Evolutionary conservation across 2,329 filamentous ascomycete species (phyloP), one percentile per base, ranked within the genome.

Genomic region (Lasiodiplodia sp.): DNA sequence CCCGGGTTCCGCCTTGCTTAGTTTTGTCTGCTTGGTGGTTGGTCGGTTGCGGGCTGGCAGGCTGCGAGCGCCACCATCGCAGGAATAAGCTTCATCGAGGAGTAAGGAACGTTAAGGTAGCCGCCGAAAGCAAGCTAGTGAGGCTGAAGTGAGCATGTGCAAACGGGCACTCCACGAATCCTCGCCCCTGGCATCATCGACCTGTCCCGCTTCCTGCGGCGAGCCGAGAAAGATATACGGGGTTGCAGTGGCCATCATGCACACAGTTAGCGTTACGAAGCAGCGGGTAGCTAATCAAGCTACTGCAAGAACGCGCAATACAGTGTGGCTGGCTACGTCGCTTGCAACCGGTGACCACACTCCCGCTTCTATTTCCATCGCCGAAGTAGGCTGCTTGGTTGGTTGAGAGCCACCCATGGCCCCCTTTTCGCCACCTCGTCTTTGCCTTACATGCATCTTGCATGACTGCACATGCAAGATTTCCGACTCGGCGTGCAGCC

Each of bases 251-350:
- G 57, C 25, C 60, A 64, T 28, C 47, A 64, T 64, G 60, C 60
- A 64, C 34, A 64, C 60, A 52, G 23, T 31, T 64, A 52, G 60
- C 31, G 60, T 64, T 64, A 64, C 60, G 60, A 64, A 63, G 40
- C 34, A 63, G 58, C 58, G 58, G 58, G 40, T 51, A 34, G 40
- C 40, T 63, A 51, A 63, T 63, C 31, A 63, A 64, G 60, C 60
- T 64, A 64, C 60, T 64, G 60, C 60, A 64, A 51, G 60, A 51
- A 64, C 60, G 60, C 60, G 60, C 60, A 64, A 64, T 64, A 52
- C 60, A 52, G 60, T 64, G 60, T 64, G 60, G 60, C 57, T 62
- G 57, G 57, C 31, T 64, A 31, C 31, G 47, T 64, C 60, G 58
- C 58, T 18, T 63, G 58, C 38, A 52, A 37, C 58, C 58, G 58